A percentile compares a stretch with the other conserved stretches of the same genome.
These are phyloP conservation scores for Candida albicans DNA, from an alignment of 1,139 yeast genomes.

Conservation along the genomic window DNA sequence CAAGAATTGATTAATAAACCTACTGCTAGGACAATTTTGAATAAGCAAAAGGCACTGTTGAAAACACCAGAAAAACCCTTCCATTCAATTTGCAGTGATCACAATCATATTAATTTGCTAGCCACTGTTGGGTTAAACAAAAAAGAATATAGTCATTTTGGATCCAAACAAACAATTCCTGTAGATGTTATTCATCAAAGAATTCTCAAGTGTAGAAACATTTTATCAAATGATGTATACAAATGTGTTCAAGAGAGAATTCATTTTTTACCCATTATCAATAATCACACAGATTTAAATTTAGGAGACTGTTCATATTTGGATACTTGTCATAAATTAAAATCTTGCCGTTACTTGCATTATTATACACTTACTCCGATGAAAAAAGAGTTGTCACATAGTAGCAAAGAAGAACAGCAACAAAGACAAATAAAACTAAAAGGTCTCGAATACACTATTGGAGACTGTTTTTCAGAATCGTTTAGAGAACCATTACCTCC, in stretches of 20 bases:
- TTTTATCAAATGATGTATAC: constrained; percentile 26
- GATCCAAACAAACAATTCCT: constrained; percentile 20
- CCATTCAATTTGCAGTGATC: constrained; percentile 52
- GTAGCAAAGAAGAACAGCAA: not conserved
- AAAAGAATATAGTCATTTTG: constrained; percentile 17
- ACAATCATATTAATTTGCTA: constrained; percentile 42
- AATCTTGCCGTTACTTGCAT: constrained; percentile 78
- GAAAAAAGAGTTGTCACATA: not conserved
- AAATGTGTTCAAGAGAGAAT: constrained; percentile 50
- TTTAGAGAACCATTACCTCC: constrained; percentile 45
- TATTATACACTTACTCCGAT: constrained; percentile 63
- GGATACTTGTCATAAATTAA: constrained; percentile 89
- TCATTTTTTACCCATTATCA: constrained; percentile 64
- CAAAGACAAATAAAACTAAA: constrained; percentile 7
- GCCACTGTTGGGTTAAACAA: constrained; percentile 26
- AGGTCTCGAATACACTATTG: constrained; percentile 50
- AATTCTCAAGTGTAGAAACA: constrained; percentile 20
- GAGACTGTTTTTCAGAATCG: constrained; percentile 51
- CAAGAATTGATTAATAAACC: constrained; percentile 19
- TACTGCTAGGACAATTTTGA: constrained; percentile 36
- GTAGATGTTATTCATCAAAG: constrained; percentile 21
- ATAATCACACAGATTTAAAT: constrained; percentile 54
- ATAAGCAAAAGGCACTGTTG: constrained; percentile 40
- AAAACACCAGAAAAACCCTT: constrained; percentile 44
- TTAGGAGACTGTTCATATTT: constrained; percentile 94